phyloP scores from a whole-genome alignment of 176 grass and related monocot genomes.

The Stipa capillata region DNA sequence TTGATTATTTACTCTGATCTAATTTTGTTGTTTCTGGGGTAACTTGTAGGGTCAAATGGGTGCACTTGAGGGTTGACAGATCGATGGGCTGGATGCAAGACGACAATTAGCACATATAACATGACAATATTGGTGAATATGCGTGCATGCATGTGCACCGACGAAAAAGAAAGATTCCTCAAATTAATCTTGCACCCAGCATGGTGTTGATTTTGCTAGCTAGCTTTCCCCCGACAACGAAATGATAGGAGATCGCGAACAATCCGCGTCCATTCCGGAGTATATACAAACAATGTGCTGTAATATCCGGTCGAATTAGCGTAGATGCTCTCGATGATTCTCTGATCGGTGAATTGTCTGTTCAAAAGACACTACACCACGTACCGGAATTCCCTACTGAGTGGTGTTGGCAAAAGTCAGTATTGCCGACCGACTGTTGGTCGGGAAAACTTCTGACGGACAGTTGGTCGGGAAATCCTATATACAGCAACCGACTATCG shows the following conservation, averaged over 20 bases:
- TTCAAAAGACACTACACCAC: too few relatives aligned
- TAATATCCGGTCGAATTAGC: too few relatives aligned
- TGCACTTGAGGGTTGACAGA: constrained; percentile 10
- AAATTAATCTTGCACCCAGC: background rate
- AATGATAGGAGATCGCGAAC: constrained; percentile 9
- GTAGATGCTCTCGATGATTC: too few relatives aligned
- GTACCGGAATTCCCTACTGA: too few relatives aligned
- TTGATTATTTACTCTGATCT: background rate
- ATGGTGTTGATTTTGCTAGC: background rate
- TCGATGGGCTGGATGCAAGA: background rate
- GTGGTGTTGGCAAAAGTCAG: too few relatives aligned
- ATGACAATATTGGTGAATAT: background rate
- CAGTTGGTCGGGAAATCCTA: too few relatives aligned
- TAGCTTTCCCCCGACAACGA: background rate
- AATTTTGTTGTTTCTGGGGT: background rate
- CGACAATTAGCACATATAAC: background rate
- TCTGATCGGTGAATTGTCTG: too few relatives aligned
- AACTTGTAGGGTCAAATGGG: constrained; percentile 18
- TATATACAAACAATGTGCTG: too few relatives aligned
- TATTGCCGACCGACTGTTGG: too few relatives aligned
- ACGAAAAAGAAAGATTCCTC: background rate
- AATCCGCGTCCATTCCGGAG: too few relatives aligned
- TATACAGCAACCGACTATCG: too few relatives aligned
- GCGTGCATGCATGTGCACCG: constrained; percentile 3
- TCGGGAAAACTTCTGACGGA: too few relatives aligned